Conservation (phyloP, 2,329 filamentous ascomycete species). For the Fusarium caatingaense region DNA sequence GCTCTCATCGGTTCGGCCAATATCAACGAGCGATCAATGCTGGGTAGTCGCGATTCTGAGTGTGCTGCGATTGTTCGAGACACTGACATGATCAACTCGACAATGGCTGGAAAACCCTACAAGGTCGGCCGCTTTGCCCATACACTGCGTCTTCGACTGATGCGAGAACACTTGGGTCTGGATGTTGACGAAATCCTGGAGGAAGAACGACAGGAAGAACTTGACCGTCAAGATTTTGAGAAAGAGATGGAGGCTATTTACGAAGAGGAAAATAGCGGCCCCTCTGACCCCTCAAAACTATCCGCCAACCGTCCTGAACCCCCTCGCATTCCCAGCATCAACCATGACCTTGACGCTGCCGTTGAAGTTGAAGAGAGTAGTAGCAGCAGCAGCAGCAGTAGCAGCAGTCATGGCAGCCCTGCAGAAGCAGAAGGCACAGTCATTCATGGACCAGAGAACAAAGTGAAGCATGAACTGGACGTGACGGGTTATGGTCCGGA, state of each 20-base stretch:
- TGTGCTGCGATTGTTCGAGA: slow-evolving; percentile 90
- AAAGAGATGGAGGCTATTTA: slow-evolving; percentile 73
- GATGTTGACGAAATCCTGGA: slow-evolving; percentile 93
- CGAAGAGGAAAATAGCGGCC: slow-evolving; percentile 56
- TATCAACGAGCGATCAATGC: slow-evolving; percentile 97
- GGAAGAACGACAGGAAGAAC: slow-evolving; percentile 76
- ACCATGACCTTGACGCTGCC: slow-evolving; percentile 67
- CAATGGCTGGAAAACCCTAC: slow-evolving; percentile 90
- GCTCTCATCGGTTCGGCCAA: slow-evolving; percentile 97
- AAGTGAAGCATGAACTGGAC: slow-evolving; percentile 75
- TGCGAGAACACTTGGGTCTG: slow-evolving; percentile 96
- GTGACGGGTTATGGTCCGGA: slow-evolving; percentile 83
- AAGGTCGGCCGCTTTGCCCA: slow-evolving; percentile 93
- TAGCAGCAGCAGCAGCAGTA: slow-evolving; percentile 18
- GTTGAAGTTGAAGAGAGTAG: slow-evolving; percentile 52
- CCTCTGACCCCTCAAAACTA: slow-evolving; percentile 17
- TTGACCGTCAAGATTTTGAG: slow-evolving; percentile 68
- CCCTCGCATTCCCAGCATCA: slow-evolving; percentile 68
- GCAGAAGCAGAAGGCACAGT: slow-evolving; percentile 11
- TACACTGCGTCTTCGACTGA: slow-evolving; percentile 89
- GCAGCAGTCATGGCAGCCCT: neutral
- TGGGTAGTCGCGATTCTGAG: slow-evolving; percentile 92
- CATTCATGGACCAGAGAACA: slow-evolving; percentile 62
- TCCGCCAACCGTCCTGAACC: slow-evolving; percentile 52
- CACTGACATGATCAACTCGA: slow-evolving; percentile 90